Percentiles rank a stretch among this genome's conserved stretches.
These are phyloP conservation scores for Citrus mangshanensis DNA, from an alignment of 345 rosid species.

Conservation along the genomic window DNA sequence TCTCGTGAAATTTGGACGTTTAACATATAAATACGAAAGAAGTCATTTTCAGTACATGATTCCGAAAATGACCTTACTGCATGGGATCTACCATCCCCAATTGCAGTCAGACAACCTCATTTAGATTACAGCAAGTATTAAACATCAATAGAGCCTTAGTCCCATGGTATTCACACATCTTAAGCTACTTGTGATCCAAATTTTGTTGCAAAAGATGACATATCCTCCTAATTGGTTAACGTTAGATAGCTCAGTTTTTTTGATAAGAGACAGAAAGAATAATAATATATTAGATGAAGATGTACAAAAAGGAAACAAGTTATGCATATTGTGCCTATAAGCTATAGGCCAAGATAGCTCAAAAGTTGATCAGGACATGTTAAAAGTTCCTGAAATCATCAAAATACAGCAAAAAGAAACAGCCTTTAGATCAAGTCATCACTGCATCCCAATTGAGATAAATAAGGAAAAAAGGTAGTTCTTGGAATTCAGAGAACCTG, in stretches of 20 bases:
- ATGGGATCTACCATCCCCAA: not conserved
- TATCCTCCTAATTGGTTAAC: not conserved
- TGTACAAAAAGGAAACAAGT: not conserved
- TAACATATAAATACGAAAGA: not conserved
- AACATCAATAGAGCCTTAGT: not conserved
- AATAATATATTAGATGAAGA: not conserved
- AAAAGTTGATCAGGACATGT: not conserved
- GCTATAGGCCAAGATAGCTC: not conserved
- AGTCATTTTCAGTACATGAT: not conserved
- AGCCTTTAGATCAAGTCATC: not conserved
- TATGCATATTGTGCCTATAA: not conserved
- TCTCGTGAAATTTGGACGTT: not conserved
- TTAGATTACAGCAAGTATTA: not conserved
- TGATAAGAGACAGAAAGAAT: not conserved
- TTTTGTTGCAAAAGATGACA: not conserved
- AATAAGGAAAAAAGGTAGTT: not conserved
- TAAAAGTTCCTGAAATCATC: not conserved
- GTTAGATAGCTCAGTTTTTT: not conserved
- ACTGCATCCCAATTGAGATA: not conserved
- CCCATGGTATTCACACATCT: not conserved
- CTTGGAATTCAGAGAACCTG: not conserved
- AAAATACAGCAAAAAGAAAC: not conserved
- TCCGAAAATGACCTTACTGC: not conserved
- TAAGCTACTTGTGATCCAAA: not conserved
- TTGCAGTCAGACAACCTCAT: not conserved